phyloP scores from a whole-genome alignment of 345 rosid species.

The Rhodamnia argentea region DNA sequence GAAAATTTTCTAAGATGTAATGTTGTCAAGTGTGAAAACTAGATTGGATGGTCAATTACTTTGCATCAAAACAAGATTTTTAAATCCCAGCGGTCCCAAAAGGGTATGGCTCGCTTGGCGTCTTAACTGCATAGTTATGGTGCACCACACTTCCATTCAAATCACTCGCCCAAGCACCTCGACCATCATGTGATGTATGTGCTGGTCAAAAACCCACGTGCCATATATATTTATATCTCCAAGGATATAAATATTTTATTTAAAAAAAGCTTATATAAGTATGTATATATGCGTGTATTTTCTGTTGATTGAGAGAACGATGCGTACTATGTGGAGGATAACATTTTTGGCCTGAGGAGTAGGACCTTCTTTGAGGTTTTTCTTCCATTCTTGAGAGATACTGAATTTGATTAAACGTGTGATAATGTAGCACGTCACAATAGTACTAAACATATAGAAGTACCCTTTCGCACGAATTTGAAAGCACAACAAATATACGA shows the following conservation, averaged over 20 bases:
- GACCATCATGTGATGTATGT: not conserved
- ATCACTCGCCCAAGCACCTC: not conserved
- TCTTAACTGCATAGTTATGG: not conserved
- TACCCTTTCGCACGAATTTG: not conserved
- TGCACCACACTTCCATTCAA: not conserved
- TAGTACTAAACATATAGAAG: too few species aligned
- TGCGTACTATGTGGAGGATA: not conserved
- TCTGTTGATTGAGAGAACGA: not conserved
- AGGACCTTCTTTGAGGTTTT: not conserved
- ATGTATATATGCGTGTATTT: not conserved
- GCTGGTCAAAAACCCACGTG: not conserved
- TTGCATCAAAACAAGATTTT: not conserved
- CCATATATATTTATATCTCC: not conserved
- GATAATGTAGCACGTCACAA: not conserved
- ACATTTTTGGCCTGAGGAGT: not conserved
- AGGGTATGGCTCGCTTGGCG: not conserved
- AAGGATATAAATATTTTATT: not conserved
- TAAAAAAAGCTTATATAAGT: not conserved
- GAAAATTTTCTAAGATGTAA: not conserved
- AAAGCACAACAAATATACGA: not conserved
- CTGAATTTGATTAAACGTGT: not conserved
- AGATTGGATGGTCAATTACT: not conserved
- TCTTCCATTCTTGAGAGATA: not conserved
- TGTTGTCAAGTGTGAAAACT: not conserved
- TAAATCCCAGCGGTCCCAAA: not conserved